A percentile compares a stretch with the other conserved stretches of the same genome.
These are phyloP conservation scores for Talaromyces sp. DNA, from an alignment of 2,329 filamentous ascomycete species.

Conservation along the genomic window DNA sequence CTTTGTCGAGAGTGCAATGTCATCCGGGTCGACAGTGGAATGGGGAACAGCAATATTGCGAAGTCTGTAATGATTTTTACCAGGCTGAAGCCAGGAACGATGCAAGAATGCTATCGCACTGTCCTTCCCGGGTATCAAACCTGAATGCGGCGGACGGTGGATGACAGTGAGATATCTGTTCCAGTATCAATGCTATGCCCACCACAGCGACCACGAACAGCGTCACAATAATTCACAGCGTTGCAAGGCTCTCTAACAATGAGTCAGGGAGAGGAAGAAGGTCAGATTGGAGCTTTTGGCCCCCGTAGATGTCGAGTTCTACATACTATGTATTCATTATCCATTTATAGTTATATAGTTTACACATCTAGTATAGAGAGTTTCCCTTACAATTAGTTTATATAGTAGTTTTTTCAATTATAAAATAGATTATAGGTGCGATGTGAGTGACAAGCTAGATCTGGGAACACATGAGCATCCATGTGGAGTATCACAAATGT, in stretches of 20 bases:
- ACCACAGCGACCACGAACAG: not conserved
- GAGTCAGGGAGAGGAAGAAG: not conserved
- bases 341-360: too few relatives aligned
- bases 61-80: constrained; percentile 6
- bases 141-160: constrained; percentile 4
- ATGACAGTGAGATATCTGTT: not conserved
- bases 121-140: not conserved
- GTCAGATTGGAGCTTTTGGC: not conserved
- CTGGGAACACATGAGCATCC: not conserved
- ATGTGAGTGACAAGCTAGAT: not conserved
- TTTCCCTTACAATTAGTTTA: too few relatives aligned
- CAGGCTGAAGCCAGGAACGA: not conserved
- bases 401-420: too few relatives aligned
- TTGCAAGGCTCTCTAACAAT: not conserved
- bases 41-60: not conserved
- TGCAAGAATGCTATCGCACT: not conserved
- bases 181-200: not conserved
- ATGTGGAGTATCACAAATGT: not conserved
- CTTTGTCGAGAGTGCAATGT: constrained; percentile 37
- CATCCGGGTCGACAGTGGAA: constrained; percentile 10
- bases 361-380: too few relatives aligned
- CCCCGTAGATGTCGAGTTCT: not conserved
- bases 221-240: not conserved
- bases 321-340: not conserved
- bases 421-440: not conserved